Conservation (phyloP, 768 basidiomycete species). For the Suillus placidus region DNA sequence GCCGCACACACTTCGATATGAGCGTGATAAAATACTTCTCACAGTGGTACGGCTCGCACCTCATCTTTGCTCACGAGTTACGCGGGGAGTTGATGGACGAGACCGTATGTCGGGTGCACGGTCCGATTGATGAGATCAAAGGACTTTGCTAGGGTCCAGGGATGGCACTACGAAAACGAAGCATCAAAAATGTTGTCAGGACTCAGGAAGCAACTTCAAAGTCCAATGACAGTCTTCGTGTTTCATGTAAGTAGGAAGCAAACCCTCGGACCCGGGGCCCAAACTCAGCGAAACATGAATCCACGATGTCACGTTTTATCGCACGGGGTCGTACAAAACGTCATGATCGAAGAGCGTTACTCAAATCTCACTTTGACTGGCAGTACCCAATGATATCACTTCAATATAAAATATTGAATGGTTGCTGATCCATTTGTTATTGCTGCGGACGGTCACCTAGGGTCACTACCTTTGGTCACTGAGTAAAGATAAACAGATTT, state of each 20-base stretch:
- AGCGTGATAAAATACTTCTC: background rate
- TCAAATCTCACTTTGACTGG: background rate
- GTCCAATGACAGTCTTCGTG: conserved; percentile 3
- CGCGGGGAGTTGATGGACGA: background rate
- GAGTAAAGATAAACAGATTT: background rate
- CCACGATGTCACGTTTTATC: background rate
- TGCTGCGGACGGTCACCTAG: background rate
- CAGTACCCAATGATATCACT: background rate
- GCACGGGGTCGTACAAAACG: background rate
- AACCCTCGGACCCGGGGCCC: conserved; percentile 5
- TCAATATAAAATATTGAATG: background rate
- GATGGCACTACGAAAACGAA: background rate
- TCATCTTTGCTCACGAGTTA: background rate
- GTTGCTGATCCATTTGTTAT: background rate
- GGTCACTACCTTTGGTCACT: background rate
- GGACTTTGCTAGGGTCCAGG: background rate
- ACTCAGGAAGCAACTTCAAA: background rate
- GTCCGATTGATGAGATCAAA: conserved; percentile 1
- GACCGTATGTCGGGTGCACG: background rate
- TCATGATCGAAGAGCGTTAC: background rate
- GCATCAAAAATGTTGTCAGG: background rate
- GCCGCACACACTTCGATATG: conserved; percentile 1
- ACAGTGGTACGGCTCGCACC: background rate
- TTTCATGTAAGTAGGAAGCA: background rate
- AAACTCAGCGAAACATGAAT: background rate